These are phyloP conservation scores for Chrysophaeum taylorii DNA, from an alignment of 352 stramenopile genomes.

Conservation along the genomic window DNA sequence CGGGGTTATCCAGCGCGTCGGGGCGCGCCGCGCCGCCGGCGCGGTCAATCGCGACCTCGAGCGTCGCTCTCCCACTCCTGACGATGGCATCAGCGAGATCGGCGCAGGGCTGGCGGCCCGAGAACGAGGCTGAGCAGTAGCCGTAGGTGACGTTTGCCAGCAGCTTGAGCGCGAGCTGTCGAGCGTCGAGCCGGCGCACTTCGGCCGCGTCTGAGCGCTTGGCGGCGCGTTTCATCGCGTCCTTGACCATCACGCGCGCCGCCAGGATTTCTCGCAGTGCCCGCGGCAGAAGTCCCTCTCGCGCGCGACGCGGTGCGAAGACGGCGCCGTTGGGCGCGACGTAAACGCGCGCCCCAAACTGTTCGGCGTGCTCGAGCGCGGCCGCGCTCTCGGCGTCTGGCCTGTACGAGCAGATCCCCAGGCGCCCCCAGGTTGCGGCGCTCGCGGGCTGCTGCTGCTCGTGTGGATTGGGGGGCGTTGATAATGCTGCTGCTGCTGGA, in stretches of 20 bases:
- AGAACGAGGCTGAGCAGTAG: conserved; percentile 96
- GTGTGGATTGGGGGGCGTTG: too few relatives aligned
- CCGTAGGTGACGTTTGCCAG: conserved; percentile 98
- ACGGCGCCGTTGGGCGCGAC: conserved; percentile 84
- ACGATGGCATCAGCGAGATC: conserved; percentile 94
- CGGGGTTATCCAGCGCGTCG: conserved; percentile 46
- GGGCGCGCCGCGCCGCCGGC: conserved; percentile 64
- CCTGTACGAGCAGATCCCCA: background rate
- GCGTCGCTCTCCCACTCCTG: conserved; percentile 72
- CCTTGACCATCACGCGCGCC: conserved; percentile 96
- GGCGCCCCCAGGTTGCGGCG: background rate
- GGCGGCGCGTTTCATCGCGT: conserved; percentile 82
- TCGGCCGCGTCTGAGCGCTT: conserved; percentile 28
- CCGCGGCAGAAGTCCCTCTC: conserved; percentile 85
- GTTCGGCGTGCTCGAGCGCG: conserved; percentile 13
- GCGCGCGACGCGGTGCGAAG: conserved; percentile 78
- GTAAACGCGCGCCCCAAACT: conserved; percentile 40
- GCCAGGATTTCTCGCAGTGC: conserved; percentile 88
- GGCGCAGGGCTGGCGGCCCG: conserved; percentile 82
- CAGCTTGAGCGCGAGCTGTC: conserved; percentile 93
- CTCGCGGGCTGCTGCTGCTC: too few relatives aligned
- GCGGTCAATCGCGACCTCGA: conserved; percentile 80
- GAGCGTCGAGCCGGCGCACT: conserved; percentile 59
- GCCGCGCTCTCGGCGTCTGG: background rate
- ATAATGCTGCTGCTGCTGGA: too few relatives aligned